Base-by-base conservation (phyloP, 768 basidiomycete species). In the Termitomyces sp. region DNA sequence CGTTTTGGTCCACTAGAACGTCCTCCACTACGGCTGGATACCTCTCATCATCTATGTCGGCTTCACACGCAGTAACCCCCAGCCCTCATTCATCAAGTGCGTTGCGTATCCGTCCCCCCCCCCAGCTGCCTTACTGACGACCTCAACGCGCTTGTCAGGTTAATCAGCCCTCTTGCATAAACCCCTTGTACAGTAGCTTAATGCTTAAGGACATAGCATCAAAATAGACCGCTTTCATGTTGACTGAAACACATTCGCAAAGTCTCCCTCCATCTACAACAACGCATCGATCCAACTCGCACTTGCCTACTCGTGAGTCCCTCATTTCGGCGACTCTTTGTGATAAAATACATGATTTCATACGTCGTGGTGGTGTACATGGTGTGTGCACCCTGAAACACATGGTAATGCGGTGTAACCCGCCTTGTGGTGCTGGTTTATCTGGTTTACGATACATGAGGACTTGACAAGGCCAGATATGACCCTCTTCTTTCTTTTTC, bases 31-130 rank as follows among this genome's bases (percentile, higher is more conserved):
- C 66, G 89, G 88, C 63, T 98, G 95, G 93, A 94, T 98, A 68
- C 96, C 96, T 34, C 76, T 95, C 70, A 93, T 98, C 68, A 95
- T 98, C 68, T 97, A 95, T 73, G 82, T 97, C 69, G 96, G 95
- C 37, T 97, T 91, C 78, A 91, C 89, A 55, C 80, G 89, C 65
- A 95, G 93, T 69, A 93, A 90, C 69, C 95, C 95, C 33, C 93
- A 95, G 66, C 95, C 95, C 20, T 94, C 93, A 41, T 78, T 98
- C 68, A 96, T 96, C 75, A 95, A 97, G 95, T 96, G 56, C 67
- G 92, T 83, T 96, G 56, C 67, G 92, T 83, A n/a, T 6, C 56
- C 51, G 4, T 27, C 54, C 6, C 44, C 41, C 42, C 49, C 27
- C 22, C 44, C 34, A 27, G 27, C 59, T 24, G n/a, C 52, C 39